Evolutionary conservation across 2,329 filamentous ascomycete species (phyloP).

Genomic region (Aspergillus cejpii): DNA sequence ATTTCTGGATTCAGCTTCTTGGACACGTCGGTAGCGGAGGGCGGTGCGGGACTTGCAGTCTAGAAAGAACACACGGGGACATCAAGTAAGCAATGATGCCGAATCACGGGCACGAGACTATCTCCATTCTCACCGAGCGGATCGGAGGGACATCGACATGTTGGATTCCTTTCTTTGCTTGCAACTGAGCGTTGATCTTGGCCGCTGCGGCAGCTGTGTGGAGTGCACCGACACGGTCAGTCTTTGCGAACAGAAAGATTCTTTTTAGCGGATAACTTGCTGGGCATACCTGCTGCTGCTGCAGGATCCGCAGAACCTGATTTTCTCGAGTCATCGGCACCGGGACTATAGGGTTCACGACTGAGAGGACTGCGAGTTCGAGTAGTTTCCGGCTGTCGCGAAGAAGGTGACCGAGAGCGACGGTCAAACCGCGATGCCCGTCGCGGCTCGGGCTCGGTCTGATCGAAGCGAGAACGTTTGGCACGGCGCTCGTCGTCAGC

Average conservation of each 20-base stretch:
- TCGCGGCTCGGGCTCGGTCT: constrained; percentile 74
- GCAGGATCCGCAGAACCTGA: constrained; percentile 60
- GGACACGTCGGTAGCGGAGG: constrained; percentile 42
- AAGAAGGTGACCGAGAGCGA: constrained; percentile 75
- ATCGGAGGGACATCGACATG: constrained; percentile 85
- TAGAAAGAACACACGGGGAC: constrained; percentile 14
- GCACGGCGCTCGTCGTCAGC: constrained; percentile 67
- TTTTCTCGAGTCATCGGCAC: constrained; percentile 32
- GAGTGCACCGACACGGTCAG: constrained; percentile 12
- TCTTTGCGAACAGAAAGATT: constrained; percentile 1
- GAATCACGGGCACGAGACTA: constrained; percentile 11
- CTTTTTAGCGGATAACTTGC: background rate
- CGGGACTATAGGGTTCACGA: constrained; percentile 46
- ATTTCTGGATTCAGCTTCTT: constrained; percentile 73
- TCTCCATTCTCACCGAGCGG: constrained; percentile 46
- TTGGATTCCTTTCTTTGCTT: constrained; percentile 82
- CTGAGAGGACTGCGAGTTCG: constrained; percentile 76
- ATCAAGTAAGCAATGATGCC: background rate
- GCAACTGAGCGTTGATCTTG: constrained; percentile 73
- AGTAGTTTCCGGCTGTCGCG: constrained; percentile 58
- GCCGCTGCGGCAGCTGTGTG: constrained; percentile 74
- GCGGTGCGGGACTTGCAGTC: constrained; percentile 46
- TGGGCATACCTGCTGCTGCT: constrained; percentile 63
- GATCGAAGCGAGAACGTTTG: constrained; percentile 91
- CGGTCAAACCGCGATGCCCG: constrained; percentile 79